Percentiles rank a stretch among this genome's conserved stretches.
Evolutionary conservation across 805 yeast species (phyloP).

Genomic region (Tetrapisispora arboricola): DNA sequence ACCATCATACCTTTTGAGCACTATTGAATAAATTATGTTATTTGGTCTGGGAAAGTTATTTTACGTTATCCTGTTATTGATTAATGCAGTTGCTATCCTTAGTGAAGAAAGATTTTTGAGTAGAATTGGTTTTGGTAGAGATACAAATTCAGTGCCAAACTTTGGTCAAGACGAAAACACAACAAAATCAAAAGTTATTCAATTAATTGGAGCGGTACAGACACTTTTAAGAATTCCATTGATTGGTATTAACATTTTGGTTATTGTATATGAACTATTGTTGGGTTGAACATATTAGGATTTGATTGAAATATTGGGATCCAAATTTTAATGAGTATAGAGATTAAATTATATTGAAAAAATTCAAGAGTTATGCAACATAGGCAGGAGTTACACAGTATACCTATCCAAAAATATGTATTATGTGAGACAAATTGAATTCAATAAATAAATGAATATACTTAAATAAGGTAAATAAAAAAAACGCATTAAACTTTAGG

Average conservation of each 20-base stretch:
- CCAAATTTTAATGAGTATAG: neutral
- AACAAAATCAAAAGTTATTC: slow-evolving; percentile 49
- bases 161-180: slow-evolving; percentile 40
- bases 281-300: slow-evolving; percentile 37
- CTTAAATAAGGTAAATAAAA: neutral
- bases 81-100: slow-evolving; percentile 67
- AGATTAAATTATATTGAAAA: too few species aligned
- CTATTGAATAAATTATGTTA: slow-evolving; percentile 25
- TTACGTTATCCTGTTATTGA: slow-evolving; percentile 44
- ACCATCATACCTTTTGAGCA: neutral
- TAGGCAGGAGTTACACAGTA: too few species aligned
- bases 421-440: neutral
- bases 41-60: slow-evolving; percentile 53
- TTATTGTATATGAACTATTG: slow-evolving; percentile 59
- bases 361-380: too few species aligned
- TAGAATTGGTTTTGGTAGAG: slow-evolving; percentile 44
- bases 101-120: slow-evolving; percentile 73
- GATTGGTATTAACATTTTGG: slow-evolving; percentile 53
- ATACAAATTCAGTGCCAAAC: slow-evolving; percentile 29
- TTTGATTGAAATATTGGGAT: neutral
- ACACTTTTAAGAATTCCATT: slow-evolving; percentile 69
- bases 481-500: neutral
- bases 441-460: too few species aligned
- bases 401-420: too few species aligned
- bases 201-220: slow-evolving; percentile 62